Base-by-base conservation (phyloP, 306 rosid species). In the Betula pendula region DNA sequence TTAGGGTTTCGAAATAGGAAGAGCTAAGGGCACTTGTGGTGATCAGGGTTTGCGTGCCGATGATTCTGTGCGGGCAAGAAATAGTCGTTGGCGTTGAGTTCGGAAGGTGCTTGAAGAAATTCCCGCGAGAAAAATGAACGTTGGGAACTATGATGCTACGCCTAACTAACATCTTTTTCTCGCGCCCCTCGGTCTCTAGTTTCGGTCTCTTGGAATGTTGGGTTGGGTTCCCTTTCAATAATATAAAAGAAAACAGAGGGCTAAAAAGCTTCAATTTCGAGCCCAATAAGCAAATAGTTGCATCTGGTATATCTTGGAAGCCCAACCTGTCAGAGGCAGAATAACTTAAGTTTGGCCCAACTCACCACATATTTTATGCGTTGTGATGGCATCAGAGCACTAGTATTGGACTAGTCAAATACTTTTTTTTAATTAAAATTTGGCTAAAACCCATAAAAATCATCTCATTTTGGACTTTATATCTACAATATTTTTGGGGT, bases 71-170 rank as follows among this genome's bases (percentile, higher is more conserved):
- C 2, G 81, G 90, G 68, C 19, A 72, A 74, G 79, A 31, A 13
- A 88, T 14, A 1, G 63, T 20, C 33, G 77, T 24, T 8, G 56
- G 75, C 22, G 77, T 92, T 13, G 66, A 43, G 3, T 75, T 44
- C 52, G 88, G 79, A 81, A 90, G 84, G 88, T 90, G 97, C 86
- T 95, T 89, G 97, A 88, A 58, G 82, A 79, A 90, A 89, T 88
- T 92, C 90, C 90, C 74, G 24, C 81, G 8, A 72, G 92, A 85
- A 68, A 88, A 79, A 13, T 81, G 82, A 33, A 77, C 58, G 70
- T 71, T 48, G 13, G 67, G 15, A 12, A 73, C 52, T 59, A 68
- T 44, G 25, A 53, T 19, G 52, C 75, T 19, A 72, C 80, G 70
- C 74, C 72, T 31, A 17, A 77, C 80, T 31, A 89, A 62, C 93